These are phyloP conservation scores for Zygoascus bituminiphila DNA, from an alignment of 805 yeast genomes.

Conservation along the genomic window DNA sequence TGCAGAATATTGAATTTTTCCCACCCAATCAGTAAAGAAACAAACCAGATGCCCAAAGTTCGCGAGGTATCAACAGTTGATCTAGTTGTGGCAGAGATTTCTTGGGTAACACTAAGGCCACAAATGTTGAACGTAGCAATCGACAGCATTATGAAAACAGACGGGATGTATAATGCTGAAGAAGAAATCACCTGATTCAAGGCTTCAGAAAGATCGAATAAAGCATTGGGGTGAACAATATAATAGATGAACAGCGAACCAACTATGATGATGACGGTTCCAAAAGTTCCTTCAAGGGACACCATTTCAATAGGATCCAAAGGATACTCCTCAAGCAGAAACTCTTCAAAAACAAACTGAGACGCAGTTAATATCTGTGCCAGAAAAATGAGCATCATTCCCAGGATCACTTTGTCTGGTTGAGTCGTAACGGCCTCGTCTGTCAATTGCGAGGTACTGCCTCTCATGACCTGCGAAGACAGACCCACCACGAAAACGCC, in stretches of 20 bases:
- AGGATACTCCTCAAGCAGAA: slow-evolving; percentile 44
- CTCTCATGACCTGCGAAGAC: slow-evolving; percentile 38
- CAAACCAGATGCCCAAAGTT: slow-evolving; percentile 66
- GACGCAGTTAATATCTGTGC: slow-evolving; percentile 66
- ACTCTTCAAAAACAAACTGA: slow-evolving; percentile 74
- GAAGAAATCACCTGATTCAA: slow-evolving; percentile 11
- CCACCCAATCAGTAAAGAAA: slow-evolving; percentile 67
- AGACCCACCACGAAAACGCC: slow-evolving; percentile 70
- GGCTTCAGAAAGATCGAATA: slow-evolving; percentile 33
- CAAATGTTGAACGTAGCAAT: slow-evolving; percentile 65
- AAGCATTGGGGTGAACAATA: not conserved
- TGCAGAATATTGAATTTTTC: slow-evolving; percentile 58
- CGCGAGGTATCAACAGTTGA: slow-evolving; percentile 74
- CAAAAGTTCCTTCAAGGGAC: slow-evolving; percentile 68
- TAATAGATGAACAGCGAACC: slow-evolving; percentile 29
- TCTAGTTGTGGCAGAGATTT: slow-evolving; percentile 65
- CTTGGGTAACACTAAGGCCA: slow-evolving; percentile 60
- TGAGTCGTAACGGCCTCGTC: not conserved
- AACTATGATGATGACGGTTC: slow-evolving; percentile 38
- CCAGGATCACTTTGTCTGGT: slow-evolving; percentile 32
- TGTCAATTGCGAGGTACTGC: not conserved
- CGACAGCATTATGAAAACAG: slow-evolving; percentile 60
- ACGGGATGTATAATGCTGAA: slow-evolving; percentile 37
- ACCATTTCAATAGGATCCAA: slow-evolving; percentile 59
- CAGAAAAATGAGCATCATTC: slow-evolving; percentile 47